A percentile compares a stretch with the other conserved stretches of the same genome.
phyloP scores from a whole-genome alignment of 257 asterid species.

The Fraxinus quadrangulata region DNA sequence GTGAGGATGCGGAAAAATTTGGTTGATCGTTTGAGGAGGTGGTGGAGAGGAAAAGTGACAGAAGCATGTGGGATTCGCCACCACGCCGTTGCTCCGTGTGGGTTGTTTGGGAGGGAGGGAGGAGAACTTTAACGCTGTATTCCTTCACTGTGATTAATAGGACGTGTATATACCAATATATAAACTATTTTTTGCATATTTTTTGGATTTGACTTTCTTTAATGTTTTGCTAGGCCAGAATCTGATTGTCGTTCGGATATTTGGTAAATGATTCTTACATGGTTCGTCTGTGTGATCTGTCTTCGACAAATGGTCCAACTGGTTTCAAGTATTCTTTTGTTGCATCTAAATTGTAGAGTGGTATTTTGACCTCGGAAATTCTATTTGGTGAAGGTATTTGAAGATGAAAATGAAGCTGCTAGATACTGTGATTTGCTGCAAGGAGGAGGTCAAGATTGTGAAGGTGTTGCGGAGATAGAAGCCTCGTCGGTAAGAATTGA shows the following conservation, averaged over 20 bases:
- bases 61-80: neutral
- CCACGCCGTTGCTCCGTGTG: neutral
- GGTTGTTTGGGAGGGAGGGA: neutral
- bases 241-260: neutral
- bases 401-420: constrained; percentile 89
- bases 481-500: constrained; percentile 77
- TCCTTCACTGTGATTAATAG: no score
- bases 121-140: neutral
- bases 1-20: neutral
- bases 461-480: constrained; percentile 92
- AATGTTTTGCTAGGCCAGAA: neutral
- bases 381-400: constrained; percentile 61
- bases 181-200: neutral
- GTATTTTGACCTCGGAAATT: neutral
- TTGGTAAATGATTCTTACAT: neutral
- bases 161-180: neutral
- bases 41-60: neutral
- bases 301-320: neutral
- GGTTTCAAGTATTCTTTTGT: neutral
- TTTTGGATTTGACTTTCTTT: neutral
- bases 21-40: neutral
- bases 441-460: constrained; percentile 91
- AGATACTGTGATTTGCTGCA: constrained; percentile 87
- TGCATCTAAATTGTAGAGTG: neutral
- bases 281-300: neutral